These are phyloP conservation scores for Arthromyces matolae DNA, from an alignment of 768 basidiomycete genomes.

Conservation along the genomic window DNA sequence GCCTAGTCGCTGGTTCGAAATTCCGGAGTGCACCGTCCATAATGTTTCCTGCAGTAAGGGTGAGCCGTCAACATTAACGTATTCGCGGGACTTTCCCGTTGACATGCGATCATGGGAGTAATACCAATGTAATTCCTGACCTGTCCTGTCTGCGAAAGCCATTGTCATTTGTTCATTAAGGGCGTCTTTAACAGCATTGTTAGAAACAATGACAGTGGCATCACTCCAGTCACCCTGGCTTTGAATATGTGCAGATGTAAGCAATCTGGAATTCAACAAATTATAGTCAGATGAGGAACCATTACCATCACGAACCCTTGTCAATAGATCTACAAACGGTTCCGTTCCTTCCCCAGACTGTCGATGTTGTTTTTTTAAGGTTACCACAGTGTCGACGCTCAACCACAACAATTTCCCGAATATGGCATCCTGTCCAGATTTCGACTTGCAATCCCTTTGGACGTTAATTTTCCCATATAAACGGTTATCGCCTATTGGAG, in stretches of 20 bases:
- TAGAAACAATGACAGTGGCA: conserved; percentile 4
- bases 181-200: conserved; percentile 9
- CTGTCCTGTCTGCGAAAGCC: background rate
- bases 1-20: conserved; percentile 27
- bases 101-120: conserved; percentile 5
- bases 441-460: background rate
- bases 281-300: too few relatives aligned
- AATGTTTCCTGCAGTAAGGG: conserved; percentile 10
- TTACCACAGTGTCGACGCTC: conserved; percentile 25
- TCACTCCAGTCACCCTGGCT: too few relatives aligned
- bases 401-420: conserved; percentile 34
- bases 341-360: too few relatives aligned
- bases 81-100: background rate
- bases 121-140: conserved; percentile 11
- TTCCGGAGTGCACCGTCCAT: conserved; percentile 2
- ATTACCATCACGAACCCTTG: too few relatives aligned
- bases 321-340: too few relatives aligned
- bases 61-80: too few relatives aligned
- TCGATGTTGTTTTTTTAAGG: conserved; percentile 23
- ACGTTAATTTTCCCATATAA: conserved; percentile 20
- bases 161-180: conserved; percentile 1
- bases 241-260: too few relatives aligned
- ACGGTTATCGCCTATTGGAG: conserved; percentile 28
- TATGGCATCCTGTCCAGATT: conserved; percentile 15
- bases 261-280: too few relatives aligned